Evolutionary conservation across 495 filamentous ascomycete genomes (phyloP), one percentile per base, ranked within the genome.

Genomic region (Neohortaea acidophila): DNA sequence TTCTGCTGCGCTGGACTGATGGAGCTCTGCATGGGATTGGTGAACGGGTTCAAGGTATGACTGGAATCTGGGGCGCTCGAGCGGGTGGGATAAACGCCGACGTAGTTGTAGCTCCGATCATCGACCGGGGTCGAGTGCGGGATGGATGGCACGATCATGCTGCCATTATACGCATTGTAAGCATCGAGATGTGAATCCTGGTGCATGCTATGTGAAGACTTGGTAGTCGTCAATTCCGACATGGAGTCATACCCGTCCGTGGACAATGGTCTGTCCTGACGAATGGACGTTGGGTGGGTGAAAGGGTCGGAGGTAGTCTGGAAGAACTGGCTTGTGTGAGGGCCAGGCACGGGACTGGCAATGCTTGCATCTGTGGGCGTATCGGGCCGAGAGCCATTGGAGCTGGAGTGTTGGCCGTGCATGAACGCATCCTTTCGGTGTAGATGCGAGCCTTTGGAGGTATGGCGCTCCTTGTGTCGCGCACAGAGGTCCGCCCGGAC

Each of bases 401-500:
- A n/a, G n/a, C n/a, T n/a, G n/a, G n/a, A n/a, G n/a, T n/a, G n/a
- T n/a, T 41, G 41, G 28, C 59, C 59, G 53, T 74, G 74, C 48
- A 72, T 69, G 50, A 77, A 66, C 28, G 73, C 70, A 53, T 96
- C 89, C 55, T 89, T 92, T 44, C 85, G 78, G 61, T 86, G 86
- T 35, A 96, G 64, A 58, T 92, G 85, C 11, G 87, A 96, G 32
- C 87, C 89, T 51, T 84, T 79, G 43, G 84, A 86, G n/a, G 84
- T 93, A 58, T 97, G 89, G 40, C 89, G 75, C 55, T 94, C 89
- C 53, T 81, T 77, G 65, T 97, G 89, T 19, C 89, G 77, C 47
- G 85, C 74, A 51, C 91, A 92, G 33, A 97, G 69, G 54, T 97
- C 89, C 48, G 94, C 84, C 49, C 89, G 74, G 42, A 96, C 89